Base-by-base conservation (phyloP, 2,329 filamentous ascomycete genomes). In the Microsporum ferrugineum region DNA sequence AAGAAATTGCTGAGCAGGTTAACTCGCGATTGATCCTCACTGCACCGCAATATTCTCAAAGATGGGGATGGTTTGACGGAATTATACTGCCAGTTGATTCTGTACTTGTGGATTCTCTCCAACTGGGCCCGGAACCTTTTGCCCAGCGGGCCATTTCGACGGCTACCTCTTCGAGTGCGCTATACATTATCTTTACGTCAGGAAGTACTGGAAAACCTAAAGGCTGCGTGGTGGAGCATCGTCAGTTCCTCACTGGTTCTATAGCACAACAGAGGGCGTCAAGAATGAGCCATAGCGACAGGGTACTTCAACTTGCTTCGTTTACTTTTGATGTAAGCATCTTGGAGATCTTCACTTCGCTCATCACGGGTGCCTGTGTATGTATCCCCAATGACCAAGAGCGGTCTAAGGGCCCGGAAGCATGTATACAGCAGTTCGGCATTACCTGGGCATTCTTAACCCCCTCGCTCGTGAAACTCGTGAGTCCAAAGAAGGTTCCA, bases 181-280 rank as follows among this genome's bases (percentile, higher is more conserved):
- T 82, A 0, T 33, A 23, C 7, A 27, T 63, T 10, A 39, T 39
- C 5, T 63, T 51, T 53, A 63, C 62, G 4, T 58, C 51, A 12
- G 62, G 62, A 6, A 63, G 59, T 33, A 63, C 62, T 17, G 62
- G 62, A 6, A 55, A 57, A 47, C 78, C 80, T 0, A 80, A 80
- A 60, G 83, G 82, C 1, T 78, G 83, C 31, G 79, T 82, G 45
- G 81, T 84, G 61, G 79, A 77, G 1, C 84, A 86, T 63, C 71
- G 72, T 0, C 66, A 76, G 2, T 74, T 75, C 0, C 79, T 83
- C 62, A 56, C 38, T 8, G 38, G 79, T 76, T 0, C 69, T 73
- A 29, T 57, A 23, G 14, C 7, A 34, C 47, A 60, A 41, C n/a
- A 8, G 7, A 27, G 29, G 29, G 0, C 75, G 77, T 0, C 70